These are phyloP conservation scores for Lodderomyces margitis DNA, from an alignment of 1,139 yeast species.

Conservation along the genomic window DNA sequence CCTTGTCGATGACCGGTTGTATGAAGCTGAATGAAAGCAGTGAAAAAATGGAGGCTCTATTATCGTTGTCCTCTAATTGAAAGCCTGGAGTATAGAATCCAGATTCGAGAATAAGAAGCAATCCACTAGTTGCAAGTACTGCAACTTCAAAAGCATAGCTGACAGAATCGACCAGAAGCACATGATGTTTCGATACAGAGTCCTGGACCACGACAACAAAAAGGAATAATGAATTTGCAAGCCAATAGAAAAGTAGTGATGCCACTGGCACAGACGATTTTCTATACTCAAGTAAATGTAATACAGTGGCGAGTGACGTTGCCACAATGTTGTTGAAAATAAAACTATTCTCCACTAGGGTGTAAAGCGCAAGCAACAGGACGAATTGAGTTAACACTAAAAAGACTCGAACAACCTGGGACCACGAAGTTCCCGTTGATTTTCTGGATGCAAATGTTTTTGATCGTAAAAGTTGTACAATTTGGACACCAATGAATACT, in stretches of 20 bases:
- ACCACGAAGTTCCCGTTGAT: slow-evolving; percentile 9
- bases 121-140: slow-evolving; percentile 24
- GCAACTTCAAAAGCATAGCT: slow-evolving; percentile 20
- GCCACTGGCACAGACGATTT: slow-evolving; percentile 26
- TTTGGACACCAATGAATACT: slow-evolving; percentile 20
- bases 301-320: slow-evolving; percentile 22
- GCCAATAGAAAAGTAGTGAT: slow-evolving; percentile 33
- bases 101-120: slow-evolving; percentile 38
- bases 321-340: slow-evolving; percentile 2
- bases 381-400: slow-evolving; percentile 7
- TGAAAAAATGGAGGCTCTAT: neutral
- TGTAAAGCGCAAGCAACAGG: slow-evolving; percentile 6
- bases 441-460: slow-evolving; percentile 3
- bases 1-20: slow-evolving; percentile 23
- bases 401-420: slow-evolving; percentile 11
- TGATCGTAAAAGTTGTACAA: slow-evolving; percentile 8
- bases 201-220: slow-evolving; percentile 29
- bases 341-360: neutral
- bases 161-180: slow-evolving; percentile 20
- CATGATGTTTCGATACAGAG: slow-evolving; percentile 25
- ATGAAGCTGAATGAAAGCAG: slow-evolving; percentile 25
- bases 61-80: slow-evolving; percentile 35
- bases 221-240: slow-evolving; percentile 18
- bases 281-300: slow-evolving; percentile 33
- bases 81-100: slow-evolving; percentile 41